Percentiles rank a stretch among this genome's conserved stretches.
Evolutionary conservation across 2,329 filamentous ascomycete genomes (phyloP).

Genomic region (Pseudogymnoascus sp.): DNA sequence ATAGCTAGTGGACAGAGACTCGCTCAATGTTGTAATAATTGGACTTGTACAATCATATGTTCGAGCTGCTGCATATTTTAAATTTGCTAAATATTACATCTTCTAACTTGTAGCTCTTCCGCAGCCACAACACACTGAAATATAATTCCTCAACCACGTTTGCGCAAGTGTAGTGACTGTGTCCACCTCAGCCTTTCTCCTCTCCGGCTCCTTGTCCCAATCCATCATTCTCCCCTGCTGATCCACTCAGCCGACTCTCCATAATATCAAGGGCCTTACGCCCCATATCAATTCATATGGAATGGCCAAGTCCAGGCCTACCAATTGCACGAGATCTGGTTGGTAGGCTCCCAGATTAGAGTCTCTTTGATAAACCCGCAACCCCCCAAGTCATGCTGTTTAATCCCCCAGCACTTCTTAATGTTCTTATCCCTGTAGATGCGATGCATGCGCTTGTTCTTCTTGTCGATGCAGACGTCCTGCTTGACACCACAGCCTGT

Average conservation of each 20-base stretch:
- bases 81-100: neutral
- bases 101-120: neutral
- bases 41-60: neutral
- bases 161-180: neutral
- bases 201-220: neutral
- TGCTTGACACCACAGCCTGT: neutral
- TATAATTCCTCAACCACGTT: neutral
- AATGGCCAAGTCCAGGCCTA: neutral
- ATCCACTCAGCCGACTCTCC: neutral
- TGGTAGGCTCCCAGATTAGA: neutral
- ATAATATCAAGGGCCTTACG: neutral
- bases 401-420: neutral
- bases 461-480: neutral
- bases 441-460: neutral
- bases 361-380: neutral
- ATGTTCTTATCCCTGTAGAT: neutral
- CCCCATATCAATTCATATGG: neutral
- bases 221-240: neutral
- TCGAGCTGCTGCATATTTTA: neutral
- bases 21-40: neutral
- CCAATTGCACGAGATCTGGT: neutral
- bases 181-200: neutral
- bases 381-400: neutral
- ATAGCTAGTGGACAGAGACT: neutral
- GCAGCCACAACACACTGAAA: neutral